A percentile compares a stretch with the other conserved stretches of the same genome.
Evolutionary conservation across 495 filamentous ascomycete genomes (phyloP).

Genomic region (Aspergillus baeticus): DNA sequence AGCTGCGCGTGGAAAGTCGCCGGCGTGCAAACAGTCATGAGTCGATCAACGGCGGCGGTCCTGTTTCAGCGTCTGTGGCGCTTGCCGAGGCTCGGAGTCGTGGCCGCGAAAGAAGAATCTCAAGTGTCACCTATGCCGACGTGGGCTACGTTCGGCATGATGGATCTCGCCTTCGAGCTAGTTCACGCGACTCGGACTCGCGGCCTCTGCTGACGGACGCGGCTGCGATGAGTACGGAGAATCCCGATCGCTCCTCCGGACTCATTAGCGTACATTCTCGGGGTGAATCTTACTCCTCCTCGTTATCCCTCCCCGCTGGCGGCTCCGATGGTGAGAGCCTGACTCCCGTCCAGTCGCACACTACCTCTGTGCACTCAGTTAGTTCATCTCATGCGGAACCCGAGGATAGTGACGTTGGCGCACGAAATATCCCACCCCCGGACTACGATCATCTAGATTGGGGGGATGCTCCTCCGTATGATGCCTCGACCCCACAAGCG

Average conservation of each 20-base stretch:
- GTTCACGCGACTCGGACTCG: constrained; percentile 74
- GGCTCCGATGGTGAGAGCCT: constrained; percentile 32
- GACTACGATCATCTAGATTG: constrained; percentile 49
- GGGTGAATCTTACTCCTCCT: constrained; percentile 36
- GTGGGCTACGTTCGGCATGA: constrained; percentile 86
- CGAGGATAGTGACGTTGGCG: constrained; percentile 39
- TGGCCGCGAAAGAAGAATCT: constrained; percentile 71
- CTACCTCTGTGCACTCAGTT: constrained; percentile 24
- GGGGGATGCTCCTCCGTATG: constrained; percentile 49
- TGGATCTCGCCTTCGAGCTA: constrained; percentile 79
- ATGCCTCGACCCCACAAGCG: constrained; percentile 29
- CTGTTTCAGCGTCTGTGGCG: constrained; percentile 25
- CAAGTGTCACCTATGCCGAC: constrained; percentile 81
- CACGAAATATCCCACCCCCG: constrained; percentile 38
- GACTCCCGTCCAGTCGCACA: constrained; percentile 21
- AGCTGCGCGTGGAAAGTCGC: constrained; percentile 50
- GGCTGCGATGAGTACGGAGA: constrained; percentile 51
- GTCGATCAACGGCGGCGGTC: constrained; percentile 30
- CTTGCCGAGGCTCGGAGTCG: constrained; percentile 67
- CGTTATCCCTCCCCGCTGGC: constrained; percentile 24
- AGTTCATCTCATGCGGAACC: constrained; percentile 19
- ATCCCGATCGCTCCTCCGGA: constrained; percentile 22
- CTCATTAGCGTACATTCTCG: constrained; percentile 31
- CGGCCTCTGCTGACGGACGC: constrained; percentile 71
- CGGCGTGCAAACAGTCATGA: constrained; percentile 26